Evolutionary conservation across 192 early-diverging fungal genomes (phyloP).

Genomic region (Backusella luteola): DNA sequence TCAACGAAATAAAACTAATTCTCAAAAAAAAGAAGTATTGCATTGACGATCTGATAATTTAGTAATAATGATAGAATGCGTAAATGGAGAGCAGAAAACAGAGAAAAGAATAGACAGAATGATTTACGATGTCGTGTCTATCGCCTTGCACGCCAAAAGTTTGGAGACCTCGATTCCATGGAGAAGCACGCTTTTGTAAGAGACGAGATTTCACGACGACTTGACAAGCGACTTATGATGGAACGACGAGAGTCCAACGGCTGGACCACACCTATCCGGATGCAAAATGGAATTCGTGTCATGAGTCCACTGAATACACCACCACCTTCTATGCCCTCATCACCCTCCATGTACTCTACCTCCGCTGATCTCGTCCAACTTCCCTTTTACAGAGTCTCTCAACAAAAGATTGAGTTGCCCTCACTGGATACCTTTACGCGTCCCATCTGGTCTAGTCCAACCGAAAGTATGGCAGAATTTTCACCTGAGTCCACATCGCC

Average conservation of each 20-base stretch:
- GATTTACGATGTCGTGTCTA: conserved; percentile 75
- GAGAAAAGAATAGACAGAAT: conserved; percentile 60
- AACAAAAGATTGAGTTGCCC: conserved; percentile 32
- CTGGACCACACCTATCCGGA: not conserved
- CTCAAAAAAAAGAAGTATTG: not conserved
- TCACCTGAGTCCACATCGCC: conserved; percentile 11
- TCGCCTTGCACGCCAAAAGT: conserved; percentile 58
- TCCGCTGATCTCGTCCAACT: conserved; percentile 9
- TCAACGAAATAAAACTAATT: not conserved
- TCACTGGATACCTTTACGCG: conserved; percentile 8
- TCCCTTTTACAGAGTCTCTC: conserved; percentile 29
- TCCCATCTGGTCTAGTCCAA: not conserved
- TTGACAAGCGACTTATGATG: conserved; percentile 30
- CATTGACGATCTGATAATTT: conserved; percentile 19
- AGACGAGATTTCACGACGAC: conserved; percentile 57
- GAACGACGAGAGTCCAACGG: not conserved
- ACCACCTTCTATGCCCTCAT: conserved; percentile 14
- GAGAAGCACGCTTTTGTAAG: conserved; percentile 65
- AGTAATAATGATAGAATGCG: conserved; percentile 42
- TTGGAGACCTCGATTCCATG: conserved; percentile 57
- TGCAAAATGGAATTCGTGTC: not conserved
- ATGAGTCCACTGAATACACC: conserved; percentile 7
- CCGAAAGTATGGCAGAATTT: not conserved
- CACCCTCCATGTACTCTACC: not conserved
- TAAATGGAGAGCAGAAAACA: conserved; percentile 48